Evolutionary conservation across 768 basidiomycete genomes (phyloP), one percentile per base, ranked within the genome.

Genomic region (Leccinum variicolor): DNA sequence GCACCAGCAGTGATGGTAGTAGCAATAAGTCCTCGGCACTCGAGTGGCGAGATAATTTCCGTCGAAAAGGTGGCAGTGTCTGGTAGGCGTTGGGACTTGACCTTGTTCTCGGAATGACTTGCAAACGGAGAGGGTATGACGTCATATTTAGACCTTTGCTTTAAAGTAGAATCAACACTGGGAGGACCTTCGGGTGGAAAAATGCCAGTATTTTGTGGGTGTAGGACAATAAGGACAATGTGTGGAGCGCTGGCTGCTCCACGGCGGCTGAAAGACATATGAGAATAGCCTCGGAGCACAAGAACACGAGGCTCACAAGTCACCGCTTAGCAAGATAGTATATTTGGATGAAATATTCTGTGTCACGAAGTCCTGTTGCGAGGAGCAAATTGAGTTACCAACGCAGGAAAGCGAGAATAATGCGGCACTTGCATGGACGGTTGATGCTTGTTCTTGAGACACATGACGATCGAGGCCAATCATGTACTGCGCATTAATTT

Each of bases 271-370:
- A 50, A 39, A 49, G n/a, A 54, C 29, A 31, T n/a, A 33, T 58
- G 8, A 61, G 34, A 17, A 36, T 41, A n/a, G 6, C 2, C 2
- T 17, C 26, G 11, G 19, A 47, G 21, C 28, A 17, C 26, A 39
- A 21, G n/a, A 7, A 56, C n/a, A n/a, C 11, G n/a, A 21, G 4
- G 70, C 86, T 66, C 65, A 88, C 86, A 85, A 83, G 70, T 75
- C 76, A 10, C 85, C 86, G 0, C 76, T 76, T n/a, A 84, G 63
- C 29, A 77, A 64, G 17, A 82, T 60, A 56, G 84, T 81, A 60
- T 79, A 83, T 47, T 76, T 79, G 19, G 75, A 64, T 36, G 78
- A 75, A 6, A 86, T 59, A 56, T 75, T 75, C 15, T 79, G 73
- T 31, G 71, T 74, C 53, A 84, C 74, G 51, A 83, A 84, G 51